phyloP scores from a whole-genome alignment of 306 rosid genomes.

The Vachellia collinsii region DNA sequence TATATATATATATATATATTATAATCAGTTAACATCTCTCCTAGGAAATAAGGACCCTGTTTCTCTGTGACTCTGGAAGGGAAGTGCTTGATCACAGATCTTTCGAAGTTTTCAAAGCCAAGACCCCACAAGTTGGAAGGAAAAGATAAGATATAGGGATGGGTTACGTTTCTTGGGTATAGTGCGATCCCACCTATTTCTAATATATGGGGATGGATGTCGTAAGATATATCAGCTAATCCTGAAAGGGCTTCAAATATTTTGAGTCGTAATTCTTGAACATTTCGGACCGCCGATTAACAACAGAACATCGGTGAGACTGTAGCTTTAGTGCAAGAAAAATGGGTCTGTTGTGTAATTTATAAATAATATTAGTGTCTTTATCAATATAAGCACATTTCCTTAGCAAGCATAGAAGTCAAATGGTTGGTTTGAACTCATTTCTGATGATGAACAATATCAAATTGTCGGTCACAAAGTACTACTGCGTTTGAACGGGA shows the following conservation, averaged over 20 bases:
- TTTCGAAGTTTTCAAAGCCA: slow-evolving; percentile 51
- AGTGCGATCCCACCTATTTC: slow-evolving; percentile 65
- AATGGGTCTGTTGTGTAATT: slow-evolving; percentile 14
- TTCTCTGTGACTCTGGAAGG: slow-evolving; percentile 32
- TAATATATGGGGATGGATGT: slow-evolving; percentile 43
- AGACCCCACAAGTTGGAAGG: slow-evolving; percentile 74
- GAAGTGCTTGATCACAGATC: slow-evolving; percentile 45
- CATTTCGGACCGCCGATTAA: not conserved
- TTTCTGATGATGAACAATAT: slow-evolving; percentile 35
- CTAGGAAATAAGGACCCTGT: slow-evolving; percentile 29
- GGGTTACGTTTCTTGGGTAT: slow-evolving; percentile 76
- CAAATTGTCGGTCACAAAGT: slow-evolving; percentile 32
- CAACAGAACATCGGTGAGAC: slow-evolving; percentile 14
- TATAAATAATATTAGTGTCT: slow-evolving; percentile 11
- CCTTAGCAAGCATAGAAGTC: not conserved
- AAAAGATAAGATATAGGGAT: slow-evolving; percentile 67
- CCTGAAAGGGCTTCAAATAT: slow-evolving; percentile 25
- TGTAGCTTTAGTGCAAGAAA: slow-evolving; percentile 31
- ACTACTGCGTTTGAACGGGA: slow-evolving; percentile 23
- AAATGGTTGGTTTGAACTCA: slow-evolving; percentile 35
- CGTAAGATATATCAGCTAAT: slow-evolving; percentile 42
- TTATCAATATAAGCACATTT: slow-evolving; percentile 29
- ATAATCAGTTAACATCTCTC: slow-evolving; percentile 22
- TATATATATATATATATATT: slow-evolving; percentile 7
- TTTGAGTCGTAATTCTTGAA: slow-evolving; percentile 38